Base-by-base conservation (phyloP, 495 filamentous ascomycete genomes). In the Lasiosphaeria miniovina region DNA sequence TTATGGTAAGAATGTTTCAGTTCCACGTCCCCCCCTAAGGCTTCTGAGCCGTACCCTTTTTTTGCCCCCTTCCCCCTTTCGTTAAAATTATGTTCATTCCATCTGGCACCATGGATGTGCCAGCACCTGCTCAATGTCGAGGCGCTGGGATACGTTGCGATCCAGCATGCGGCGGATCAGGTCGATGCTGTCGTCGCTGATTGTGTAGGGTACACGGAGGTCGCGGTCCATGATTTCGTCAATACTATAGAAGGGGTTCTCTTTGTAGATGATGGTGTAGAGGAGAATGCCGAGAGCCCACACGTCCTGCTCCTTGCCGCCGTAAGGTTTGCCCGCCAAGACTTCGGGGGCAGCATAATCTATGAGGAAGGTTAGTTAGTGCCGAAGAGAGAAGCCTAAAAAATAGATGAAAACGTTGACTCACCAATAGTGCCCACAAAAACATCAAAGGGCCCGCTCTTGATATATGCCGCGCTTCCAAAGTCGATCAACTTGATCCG, bases 211-310 rank as follows among this genome's bases (percentile, higher is more conserved):
- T 6, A 98, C 88, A 24, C 94, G 83, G 58, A 98, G 78, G 59
- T 96, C 94, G 61, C 93, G 93, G 72, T 98, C 94, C 81, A 97
- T 92, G 65, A 98, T 98, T 76, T 98, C 94, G 71, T 98, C 95
- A 66, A 98, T 93, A 71, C 90, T 96, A 81, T 98, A 98, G 76
- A 98, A 98, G 4, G 94, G 94, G 68, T 98, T 98, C 77, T 98
- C 94, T 73, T 98, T 98, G 80, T 98, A 98, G 63, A 96, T 88
- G 64, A 98, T 96, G 15, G 94, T 98, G 78, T 98, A 98, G 36
- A 98, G 86, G 7, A 98, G 81, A 63, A 98, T 97, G 17, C 94
- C 94, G n/a, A 98, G 83, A 12, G 94, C 94, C 94, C 94, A 98
- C 55, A 98, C 91, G 63, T 98, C 94, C 77, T 98, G 95, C 71